phyloP scores from a whole-genome alignment of 208 protist species.

The Leptomonas seymouri region DNA sequence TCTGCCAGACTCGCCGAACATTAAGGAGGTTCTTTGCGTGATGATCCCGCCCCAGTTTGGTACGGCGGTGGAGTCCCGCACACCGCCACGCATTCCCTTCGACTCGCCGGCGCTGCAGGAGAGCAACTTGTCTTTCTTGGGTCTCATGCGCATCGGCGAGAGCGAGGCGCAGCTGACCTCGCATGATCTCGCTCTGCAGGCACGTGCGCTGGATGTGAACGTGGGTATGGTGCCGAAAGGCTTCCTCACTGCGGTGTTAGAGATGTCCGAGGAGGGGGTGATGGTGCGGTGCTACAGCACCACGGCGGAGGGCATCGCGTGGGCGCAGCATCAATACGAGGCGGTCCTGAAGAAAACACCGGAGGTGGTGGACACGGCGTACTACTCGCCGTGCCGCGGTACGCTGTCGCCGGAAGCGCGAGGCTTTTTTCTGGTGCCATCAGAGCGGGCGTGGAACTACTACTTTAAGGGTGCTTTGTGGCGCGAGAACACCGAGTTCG shows the following conservation, averaged over 20 bases:
- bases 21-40: conserved; percentile 88
- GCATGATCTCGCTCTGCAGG: conserved; percentile 84
- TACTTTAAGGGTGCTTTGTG: conserved; percentile 82
- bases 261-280: conserved; percentile 71
- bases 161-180: conserved; percentile 69
- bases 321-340: conserved; percentile 62
- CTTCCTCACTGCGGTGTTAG: conserved; percentile 50
- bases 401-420: conserved; percentile 64
- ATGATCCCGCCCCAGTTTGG: conserved; percentile 88
- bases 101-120: conserved; percentile 59
- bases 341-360: conserved; percentile 58
- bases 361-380: conserved; percentile 48
- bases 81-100: conserved; percentile 68
- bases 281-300: conserved; percentile 78
- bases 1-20: conserved; percentile 79
- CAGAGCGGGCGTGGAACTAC: conserved; percentile 84
- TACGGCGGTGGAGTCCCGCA: conserved; percentile 65
- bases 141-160: conserved; percentile 73
- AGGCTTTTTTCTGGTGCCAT: conserved; percentile 84
- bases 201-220: conserved; percentile 69
- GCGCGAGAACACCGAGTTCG: conserved; percentile 77
- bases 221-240: conserved; percentile 49
- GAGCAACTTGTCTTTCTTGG: conserved; percentile 78
- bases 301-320: conserved; percentile 80
- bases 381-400: conserved; percentile 62